A percentile compares a stretch with the other conserved stretches of the same genome.
Evolutionary conservation across 441 rosid genomes (phyloP).

Genomic region (Capsella rubella): DNA sequence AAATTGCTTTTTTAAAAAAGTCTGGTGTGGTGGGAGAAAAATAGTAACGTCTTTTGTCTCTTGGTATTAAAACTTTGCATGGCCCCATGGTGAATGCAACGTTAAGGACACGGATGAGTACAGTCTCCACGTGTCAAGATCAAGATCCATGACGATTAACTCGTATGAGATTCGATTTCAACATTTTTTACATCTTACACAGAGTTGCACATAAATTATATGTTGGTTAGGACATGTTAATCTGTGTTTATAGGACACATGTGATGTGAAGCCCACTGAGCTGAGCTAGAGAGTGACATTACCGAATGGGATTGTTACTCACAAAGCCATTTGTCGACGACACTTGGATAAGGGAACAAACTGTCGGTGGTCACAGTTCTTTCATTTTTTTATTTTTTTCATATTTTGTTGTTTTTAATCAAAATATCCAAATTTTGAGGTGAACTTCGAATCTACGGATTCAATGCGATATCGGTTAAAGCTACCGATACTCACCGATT

Average conservation of each 20-base stretch:
- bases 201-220: conserved; percentile 8
- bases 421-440: background rate
- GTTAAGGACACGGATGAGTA: conserved; percentile 31
- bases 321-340: conserved; percentile 24
- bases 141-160: background rate
- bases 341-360: conserved; percentile 36
- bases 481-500: conserved; percentile 16
- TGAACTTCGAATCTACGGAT: conserved; percentile 25
- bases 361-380: conserved; percentile 38
- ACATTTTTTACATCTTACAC: background rate
- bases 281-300: conserved; percentile 15
- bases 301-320: background rate
- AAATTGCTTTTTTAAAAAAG: background rate
- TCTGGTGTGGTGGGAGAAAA: conserved; percentile 3
- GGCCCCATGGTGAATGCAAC: conserved; percentile 37
- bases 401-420: conserved; percentile 1
- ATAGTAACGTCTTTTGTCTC: conserved; percentile 9
- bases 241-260: conserved; percentile 18
- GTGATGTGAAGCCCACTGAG: conserved; percentile 10
- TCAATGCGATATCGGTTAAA: conserved; percentile 27
- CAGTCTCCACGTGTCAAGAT: conserved; percentile 11
- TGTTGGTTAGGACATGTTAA: conserved; percentile 24
- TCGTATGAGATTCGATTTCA: conserved; percentile 2
- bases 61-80: conserved; percentile 1
- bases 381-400: background rate